These are phyloP conservation scores for Emergomyces orientalis DNA, from an alignment of 2,329 filamentous ascomycete genomes.

Conservation along the genomic window DNA sequence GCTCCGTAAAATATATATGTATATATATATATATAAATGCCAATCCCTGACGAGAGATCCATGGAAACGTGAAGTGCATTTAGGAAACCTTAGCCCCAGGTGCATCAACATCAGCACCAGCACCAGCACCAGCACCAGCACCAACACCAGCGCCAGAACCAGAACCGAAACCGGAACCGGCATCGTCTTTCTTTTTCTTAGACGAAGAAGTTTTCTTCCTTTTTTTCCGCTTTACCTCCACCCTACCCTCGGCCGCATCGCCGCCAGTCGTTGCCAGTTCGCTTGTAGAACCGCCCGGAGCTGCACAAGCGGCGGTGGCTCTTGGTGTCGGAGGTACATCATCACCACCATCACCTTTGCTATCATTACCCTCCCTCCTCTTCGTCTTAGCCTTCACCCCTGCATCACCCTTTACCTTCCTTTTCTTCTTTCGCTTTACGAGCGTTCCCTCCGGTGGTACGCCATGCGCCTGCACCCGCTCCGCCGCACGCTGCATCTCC, in stretches of 20 bases:
- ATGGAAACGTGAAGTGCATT: neutral
- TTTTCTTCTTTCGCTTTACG: conserved; percentile 51
- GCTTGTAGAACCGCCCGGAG: neutral
- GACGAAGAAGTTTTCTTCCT: conserved; percentile 7
- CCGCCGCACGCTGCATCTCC: conserved; percentile 59
- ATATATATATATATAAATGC: neutral
- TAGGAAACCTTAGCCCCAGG: neutral
- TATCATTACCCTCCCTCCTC: conserved; percentile 16
- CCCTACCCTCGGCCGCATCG: neutral
- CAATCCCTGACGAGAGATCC: neutral
- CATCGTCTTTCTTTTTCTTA: conserved; percentile 7
- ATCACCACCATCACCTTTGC: neutral
- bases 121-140: neutral
- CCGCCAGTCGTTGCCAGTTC: neutral
- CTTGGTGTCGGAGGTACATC: too few relatives aligned
- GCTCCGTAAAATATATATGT: neutral
- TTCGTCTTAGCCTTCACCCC: conserved; percentile 13
- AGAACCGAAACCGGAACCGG: too few relatives aligned
- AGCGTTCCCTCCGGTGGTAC: conserved; percentile 38
- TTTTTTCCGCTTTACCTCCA: conserved; percentile 14
- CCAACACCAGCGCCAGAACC: neutral
- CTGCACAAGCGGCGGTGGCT: neutral
- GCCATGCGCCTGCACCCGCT: conserved; percentile 38
- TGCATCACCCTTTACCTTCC: conserved; percentile 22
- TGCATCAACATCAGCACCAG: neutral